These are phyloP conservation scores for Nevesoporus exiguus DNA, from an alignment of 768 basidiomycete species.

Conservation along the genomic window DNA sequence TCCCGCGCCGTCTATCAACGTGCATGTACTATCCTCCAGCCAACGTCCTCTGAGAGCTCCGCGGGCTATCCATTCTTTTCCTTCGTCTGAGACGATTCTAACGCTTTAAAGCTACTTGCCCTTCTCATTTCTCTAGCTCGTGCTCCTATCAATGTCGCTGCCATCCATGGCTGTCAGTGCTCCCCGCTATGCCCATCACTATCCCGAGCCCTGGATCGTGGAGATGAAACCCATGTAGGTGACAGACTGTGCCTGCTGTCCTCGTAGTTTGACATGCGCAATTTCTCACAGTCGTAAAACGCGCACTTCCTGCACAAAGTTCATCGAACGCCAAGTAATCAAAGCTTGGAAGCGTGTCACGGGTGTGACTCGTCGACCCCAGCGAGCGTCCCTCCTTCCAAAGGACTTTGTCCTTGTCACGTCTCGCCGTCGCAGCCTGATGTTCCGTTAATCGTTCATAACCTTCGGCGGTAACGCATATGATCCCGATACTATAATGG, in stretches of 20 bases:
- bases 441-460: slow-evolving; percentile 29
- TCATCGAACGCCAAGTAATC: slow-evolving; percentile 56
- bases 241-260: neutral
- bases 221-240: slow-evolving; percentile 27
- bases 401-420: slow-evolving; percentile 64
- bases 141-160: slow-evolving; percentile 6
- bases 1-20: neutral
- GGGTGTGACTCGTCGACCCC: slow-evolving; percentile 45
- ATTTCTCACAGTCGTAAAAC: slow-evolving; percentile 19
- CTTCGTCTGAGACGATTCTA: slow-evolving; percentile 25
- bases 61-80: slow-evolving; percentile 24
- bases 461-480: slow-evolving; percentile 2
- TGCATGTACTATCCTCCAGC: neutral
- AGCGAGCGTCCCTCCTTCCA: slow-evolving; percentile 51
- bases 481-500: slow-evolving; percentile 18
- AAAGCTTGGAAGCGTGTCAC: slow-evolving; percentile 62
- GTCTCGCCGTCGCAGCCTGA: slow-evolving; percentile 49
- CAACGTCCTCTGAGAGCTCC: slow-evolving; percentile 24
- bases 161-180: slow-evolving; percentile 2
- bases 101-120: neutral
- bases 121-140: neutral
- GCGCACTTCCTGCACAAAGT: slow-evolving; percentile 39
- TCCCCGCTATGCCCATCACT: slow-evolving; percentile 14
- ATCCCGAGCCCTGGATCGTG: slow-evolving; percentile 25
- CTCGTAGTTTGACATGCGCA: neutral